Evolutionary conservation across 2,329 filamentous ascomycete genomes (phyloP), one percentile per base, ranked within the genome.

Genomic region (Aspergillus glaucus): DNA sequence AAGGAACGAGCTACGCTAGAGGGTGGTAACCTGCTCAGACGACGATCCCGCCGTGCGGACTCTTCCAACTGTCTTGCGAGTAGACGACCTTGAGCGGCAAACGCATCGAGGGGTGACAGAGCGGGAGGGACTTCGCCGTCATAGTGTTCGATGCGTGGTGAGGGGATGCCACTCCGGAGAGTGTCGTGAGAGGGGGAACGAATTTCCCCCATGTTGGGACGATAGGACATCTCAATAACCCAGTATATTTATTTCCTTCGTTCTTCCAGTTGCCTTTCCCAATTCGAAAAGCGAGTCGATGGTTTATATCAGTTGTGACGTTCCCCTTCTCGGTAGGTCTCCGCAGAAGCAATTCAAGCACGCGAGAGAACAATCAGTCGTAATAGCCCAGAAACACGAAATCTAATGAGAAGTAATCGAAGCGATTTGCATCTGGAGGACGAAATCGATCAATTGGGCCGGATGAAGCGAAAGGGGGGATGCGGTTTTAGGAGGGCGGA

Each of bases 41-140:
- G 82, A 55, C 84, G 82, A 44, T 88, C 90, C 53, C 81, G 80
- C 62, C 81, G 84, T 62, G 82, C 80, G 55, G 81, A 85, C 58
- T 93, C 85, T 67, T 95, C 86, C 52, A 98, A 81, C 69, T 95
- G 87, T 70, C 83, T 87, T 36, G 90, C 90, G 45, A 98, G 79
- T 59, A 94, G 74, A 50, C 92, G 85, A 60, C 91, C 94, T 65
- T 97, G 92, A 53, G 92, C 79, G 19, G 92, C 92, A 65, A 98
- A 94, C 43, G 92, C 92, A 77, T 98, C 93, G 55, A 98, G 80
- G 9, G 93, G 93, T 6, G 93, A 97, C 49, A 97, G 78, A 46
- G 93, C 87, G 4, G 93, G 93, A 17, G 93, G 92, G 1, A 69
- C 55, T 54, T 92, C 87, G 53, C 88, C 88, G 49, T 86, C 86